Conservation (phyloP, 2,329 filamentous ascomycete genomes). For the Mariannaea sp. region DNA sequence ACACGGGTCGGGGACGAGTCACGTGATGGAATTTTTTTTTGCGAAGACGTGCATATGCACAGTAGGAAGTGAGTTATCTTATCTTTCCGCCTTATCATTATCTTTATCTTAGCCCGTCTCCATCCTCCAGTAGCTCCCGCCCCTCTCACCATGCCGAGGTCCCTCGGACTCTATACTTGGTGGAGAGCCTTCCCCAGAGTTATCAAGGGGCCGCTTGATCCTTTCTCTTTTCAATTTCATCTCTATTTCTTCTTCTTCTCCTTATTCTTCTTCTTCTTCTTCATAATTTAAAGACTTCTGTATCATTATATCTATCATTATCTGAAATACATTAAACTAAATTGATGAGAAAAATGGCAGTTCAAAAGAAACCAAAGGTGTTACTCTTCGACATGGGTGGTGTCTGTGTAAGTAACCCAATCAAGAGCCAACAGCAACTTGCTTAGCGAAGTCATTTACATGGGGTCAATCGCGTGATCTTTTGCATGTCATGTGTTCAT, state of each 20-base stretch:
- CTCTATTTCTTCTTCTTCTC: neutral
- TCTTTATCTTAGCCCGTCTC: too few species aligned
- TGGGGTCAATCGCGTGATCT: neutral
- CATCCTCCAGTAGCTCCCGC: too few species aligned
- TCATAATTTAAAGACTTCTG: neutral
- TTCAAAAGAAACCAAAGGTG: conserved; percentile 65
- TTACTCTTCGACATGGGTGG: conserved; percentile 95
- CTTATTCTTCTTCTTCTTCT: neutral
- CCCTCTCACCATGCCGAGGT: too few species aligned
- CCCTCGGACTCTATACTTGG: too few species aligned
- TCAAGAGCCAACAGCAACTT: neutral
- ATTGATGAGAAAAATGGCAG: conserved; percentile 44
- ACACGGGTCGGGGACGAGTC: conserved; percentile 48
- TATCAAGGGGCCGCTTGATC: too few species aligned
- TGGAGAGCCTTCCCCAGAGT: too few species aligned
- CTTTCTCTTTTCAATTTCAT: too few species aligned
- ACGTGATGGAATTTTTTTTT: too few species aligned
- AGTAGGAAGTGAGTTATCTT: neutral
- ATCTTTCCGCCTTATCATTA: neutral
- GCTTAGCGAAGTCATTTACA: too few species aligned
- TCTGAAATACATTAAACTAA: neutral
- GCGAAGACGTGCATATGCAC: neutral
- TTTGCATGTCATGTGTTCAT: neutral
- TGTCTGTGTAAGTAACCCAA: conserved; percentile 76
- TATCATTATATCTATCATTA: conserved; percentile 3